Base-by-base conservation (phyloP, 352 stramenopile genomes). In the Ochromonadaceae sp. region DNA sequence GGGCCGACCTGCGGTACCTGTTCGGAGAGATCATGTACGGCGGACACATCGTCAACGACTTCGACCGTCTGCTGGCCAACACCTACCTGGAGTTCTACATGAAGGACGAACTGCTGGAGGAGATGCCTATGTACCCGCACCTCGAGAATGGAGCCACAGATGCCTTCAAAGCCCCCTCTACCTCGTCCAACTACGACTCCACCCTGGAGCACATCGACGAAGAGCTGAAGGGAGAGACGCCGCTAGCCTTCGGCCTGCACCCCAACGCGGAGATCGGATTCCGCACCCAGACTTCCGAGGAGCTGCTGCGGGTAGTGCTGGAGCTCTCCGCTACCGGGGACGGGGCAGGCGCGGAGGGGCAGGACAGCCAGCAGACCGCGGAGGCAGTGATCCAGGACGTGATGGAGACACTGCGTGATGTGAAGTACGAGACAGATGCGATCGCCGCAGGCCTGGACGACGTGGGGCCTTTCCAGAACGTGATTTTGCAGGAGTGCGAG, bases 41-140 rank as follows among this genome's bases (percentile, higher is more conserved):
- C n/a, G n/a, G n/a, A n/a, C n/a, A n/a, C n/a, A n/a, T n/a, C n/a
- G 85, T 93, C 15, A 95, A 96, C 71, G 88, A 96, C 70, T 95
- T 93, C 62, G 88, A 96, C 61, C 74, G 85, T 0, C 70, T 90
- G 0, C 81, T 93, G 5, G 77, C 75, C 26, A 73, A 74, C 5
- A 88, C 79, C 20, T 92, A 92, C 62, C 61, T 93, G 26, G 67
- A 76, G 34, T 93, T 90, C 60, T 91, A 87, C 59, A 66, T 93
- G 46, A 74, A 79, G 1, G 85, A 93, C 59, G 83, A 91, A 30
- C 57, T 93, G 2, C 65, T 93, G 10, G 85, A 93, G 59, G 85
- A 93, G 69, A 72, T 90, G 22, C 82, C 76, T 32, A 87, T 93
- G 77, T 76, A 86, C 46, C 83, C 84, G 20, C 92, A 88, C 66